Evolutionary conservation across 768 basidiomycete species (phyloP).

Genomic region (Calocybe cyanea): DNA sequence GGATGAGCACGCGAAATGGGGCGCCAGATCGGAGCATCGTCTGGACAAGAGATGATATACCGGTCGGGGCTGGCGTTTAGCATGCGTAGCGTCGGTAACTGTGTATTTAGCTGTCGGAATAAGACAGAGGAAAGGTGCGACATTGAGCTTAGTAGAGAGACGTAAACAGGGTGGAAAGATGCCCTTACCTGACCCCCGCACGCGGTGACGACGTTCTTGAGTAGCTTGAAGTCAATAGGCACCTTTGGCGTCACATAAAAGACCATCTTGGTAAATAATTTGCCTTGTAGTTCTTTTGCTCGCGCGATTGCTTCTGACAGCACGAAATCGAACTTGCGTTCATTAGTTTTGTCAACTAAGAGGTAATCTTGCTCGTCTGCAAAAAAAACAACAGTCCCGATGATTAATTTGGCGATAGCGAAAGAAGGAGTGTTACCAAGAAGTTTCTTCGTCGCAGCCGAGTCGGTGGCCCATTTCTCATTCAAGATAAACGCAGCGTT

Average conservation of each 20-base stretch:
- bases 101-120: conserved; percentile 34
- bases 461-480: conserved; percentile 65
- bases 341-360: conserved; percentile 57
- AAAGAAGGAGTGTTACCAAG: conserved; percentile 51
- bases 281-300: conserved; percentile 49
- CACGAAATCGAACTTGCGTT: conserved; percentile 64
- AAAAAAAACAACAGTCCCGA: background rate
- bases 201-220: conserved; percentile 66
- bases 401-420: background rate
- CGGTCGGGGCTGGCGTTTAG: conserved; percentile 48
- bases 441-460: conserved; percentile 50
- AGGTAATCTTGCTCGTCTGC: conserved; percentile 62
- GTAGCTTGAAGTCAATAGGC: conserved; percentile 48
- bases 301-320: conserved; percentile 57
- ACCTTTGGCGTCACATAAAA: conserved; percentile 79
- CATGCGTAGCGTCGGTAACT: conserved; percentile 52
- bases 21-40: conserved; percentile 65
- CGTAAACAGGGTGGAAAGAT: background rate
- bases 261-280: conserved; percentile 57
- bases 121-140: conserved; percentile 1
- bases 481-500: conserved; percentile 58
- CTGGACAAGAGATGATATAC: conserved; percentile 62
- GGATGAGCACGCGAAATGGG: conserved; percentile 46
- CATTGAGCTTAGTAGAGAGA: background rate
- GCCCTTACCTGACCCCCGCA: conserved; percentile 66